Conservation (phyloP, 371 early-diverging fungal species). For the Caulochytrium protostelioides region DNA sequence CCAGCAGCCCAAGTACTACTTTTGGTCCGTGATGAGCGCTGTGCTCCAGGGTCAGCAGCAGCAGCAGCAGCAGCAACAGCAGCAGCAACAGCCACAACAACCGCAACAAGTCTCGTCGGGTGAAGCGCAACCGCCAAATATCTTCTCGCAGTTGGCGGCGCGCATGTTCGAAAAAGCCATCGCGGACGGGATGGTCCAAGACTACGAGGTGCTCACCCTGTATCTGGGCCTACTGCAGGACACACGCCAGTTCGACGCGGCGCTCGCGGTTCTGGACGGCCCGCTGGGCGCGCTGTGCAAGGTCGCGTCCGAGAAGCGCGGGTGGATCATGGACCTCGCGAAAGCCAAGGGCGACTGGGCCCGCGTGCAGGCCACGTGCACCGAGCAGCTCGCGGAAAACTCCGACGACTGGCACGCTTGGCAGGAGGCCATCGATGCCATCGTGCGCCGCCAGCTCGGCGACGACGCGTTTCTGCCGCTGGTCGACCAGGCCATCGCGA, state of each 20-base stretch:
- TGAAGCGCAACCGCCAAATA: no score
- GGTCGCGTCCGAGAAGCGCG: conserved; percentile 9
- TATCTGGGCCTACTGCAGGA: conserved; percentile 41
- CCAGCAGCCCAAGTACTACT: conserved; percentile 51
- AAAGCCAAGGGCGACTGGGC: not conserved
- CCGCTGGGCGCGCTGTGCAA: conserved; percentile 18
- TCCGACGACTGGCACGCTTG: conserved; percentile 3
- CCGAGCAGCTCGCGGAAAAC: not conserved
- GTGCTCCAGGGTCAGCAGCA: conserved; percentile 47
- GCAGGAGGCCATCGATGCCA: conserved; percentile 7
- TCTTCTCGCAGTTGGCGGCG: conserved; percentile 63
- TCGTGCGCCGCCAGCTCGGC: not conserved
- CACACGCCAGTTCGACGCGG: conserved; percentile 35
- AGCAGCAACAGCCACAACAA: no score
- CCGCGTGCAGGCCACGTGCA: not conserved
- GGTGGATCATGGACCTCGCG: not conserved
- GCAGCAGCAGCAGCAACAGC: no score
- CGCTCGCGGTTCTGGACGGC: conserved; percentile 34
- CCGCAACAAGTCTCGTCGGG: no score
- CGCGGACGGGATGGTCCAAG: conserved; percentile 34
- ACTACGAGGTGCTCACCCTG: conserved; percentile 41
- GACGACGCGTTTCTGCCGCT: no score
- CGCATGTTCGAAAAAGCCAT: conserved; percentile 63
- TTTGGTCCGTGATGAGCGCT: conserved; percentile 67
- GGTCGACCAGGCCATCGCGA: not conserved